Evolutionary conservation across 148 eudicot species (phyloP), one percentile per base, ranked within the genome.

Genomic region (Amaranthus hypochondriacus): DNA sequence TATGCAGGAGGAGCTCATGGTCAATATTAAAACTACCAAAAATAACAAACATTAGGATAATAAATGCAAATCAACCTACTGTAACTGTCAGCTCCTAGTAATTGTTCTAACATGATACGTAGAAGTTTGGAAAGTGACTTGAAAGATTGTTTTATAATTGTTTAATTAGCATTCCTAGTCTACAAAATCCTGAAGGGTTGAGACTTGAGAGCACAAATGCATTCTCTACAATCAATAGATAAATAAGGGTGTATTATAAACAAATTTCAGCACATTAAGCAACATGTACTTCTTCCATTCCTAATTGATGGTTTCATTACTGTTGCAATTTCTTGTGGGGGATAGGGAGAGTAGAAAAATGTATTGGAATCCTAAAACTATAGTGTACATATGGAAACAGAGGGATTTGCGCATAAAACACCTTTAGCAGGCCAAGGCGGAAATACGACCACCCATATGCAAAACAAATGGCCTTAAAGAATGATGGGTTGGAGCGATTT

Each of bases 401-500:
- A 28, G 39, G 39, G 39, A 28, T 28, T 28, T 28, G n/a, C 6
- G 1, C 9, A 64, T 70, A 53, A 69, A 49, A 74, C 81, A 94
- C 98, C 98, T 94, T 94, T 73, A 94, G 61, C 72, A 90, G 75
- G 76, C 97, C 98, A 62, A 94, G 82, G 75, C 93, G 84, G 9
- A 91, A 56, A 82, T 94, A 94, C 67, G 89, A 87, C 93, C 98
- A 91, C 56, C 98, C 97, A 84, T 89, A 91, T 74, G 89, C 89
- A 71, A 60, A 79, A 66, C 84, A 83, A 49, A 94, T 88, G n/a
- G 93, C 87, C 81, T 81, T 86, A 72, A 94, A 83, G 61, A 94
- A 83, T 48, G 98, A 94, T 60, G 93, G 90, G 66, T 83, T 73
- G 62, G 84, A 54, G 84, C 77, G 47, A 81, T 78, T 76, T 79